phyloP scores from a whole-genome alignment of 805 yeast genomes.

The Candida tallmaniae region DNA sequence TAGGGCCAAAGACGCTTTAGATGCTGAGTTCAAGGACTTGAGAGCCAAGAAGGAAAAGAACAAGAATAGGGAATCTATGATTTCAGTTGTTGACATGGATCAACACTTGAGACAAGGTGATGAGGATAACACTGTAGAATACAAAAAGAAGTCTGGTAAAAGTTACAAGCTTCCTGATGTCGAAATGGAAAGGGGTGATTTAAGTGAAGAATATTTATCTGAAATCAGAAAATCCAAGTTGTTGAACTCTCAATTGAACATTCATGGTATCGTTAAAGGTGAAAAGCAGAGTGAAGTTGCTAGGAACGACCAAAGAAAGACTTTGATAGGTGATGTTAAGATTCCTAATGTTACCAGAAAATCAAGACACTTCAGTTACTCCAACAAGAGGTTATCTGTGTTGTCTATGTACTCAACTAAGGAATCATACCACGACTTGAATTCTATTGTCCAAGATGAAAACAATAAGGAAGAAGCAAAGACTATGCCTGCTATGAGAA shows the following conservation, averaged over 20 bases:
- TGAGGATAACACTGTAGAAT: slow-evolving; percentile 6
- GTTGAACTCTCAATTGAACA: slow-evolving; percentile 39
- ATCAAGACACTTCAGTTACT: slow-evolving; percentile 56
- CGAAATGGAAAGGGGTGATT: slow-evolving; percentile 27
- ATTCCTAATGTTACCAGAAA: slow-evolving; percentile 71
- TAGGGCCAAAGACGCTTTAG: slow-evolving; percentile 40
- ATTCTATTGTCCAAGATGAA: slow-evolving; percentile 27
- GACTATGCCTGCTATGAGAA: slow-evolving; percentile 25
- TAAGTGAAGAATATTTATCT: slow-evolving; percentile 41
- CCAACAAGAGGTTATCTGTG: slow-evolving; percentile 68
- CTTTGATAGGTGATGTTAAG: slow-evolving; percentile 54
- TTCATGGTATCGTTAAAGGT: slow-evolving; percentile 17
- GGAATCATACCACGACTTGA: slow-evolving; percentile 58
- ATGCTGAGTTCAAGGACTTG: slow-evolving; percentile 25
- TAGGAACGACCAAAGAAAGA: slow-evolving; percentile 28
- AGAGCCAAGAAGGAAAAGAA: slow-evolving; percentile 10
- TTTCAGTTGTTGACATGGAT: slow-evolving; percentile 22
- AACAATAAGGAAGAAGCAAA: slow-evolving; percentile 11
- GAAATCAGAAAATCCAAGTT: slow-evolving; percentile 43
- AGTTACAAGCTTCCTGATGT: slow-evolving; percentile 35
- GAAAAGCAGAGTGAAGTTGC: slow-evolving; percentile 12
- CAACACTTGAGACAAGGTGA: slow-evolving; percentile 4
- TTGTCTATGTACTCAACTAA: slow-evolving; percentile 67
- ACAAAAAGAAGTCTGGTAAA: slow-evolving; percentile 8
- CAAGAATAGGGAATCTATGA: slow-evolving; percentile 30